Evolutionary conservation across 2,329 filamentous ascomycete genomes (phyloP).

Genomic region (Pestalotiopsis sp.): DNA sequence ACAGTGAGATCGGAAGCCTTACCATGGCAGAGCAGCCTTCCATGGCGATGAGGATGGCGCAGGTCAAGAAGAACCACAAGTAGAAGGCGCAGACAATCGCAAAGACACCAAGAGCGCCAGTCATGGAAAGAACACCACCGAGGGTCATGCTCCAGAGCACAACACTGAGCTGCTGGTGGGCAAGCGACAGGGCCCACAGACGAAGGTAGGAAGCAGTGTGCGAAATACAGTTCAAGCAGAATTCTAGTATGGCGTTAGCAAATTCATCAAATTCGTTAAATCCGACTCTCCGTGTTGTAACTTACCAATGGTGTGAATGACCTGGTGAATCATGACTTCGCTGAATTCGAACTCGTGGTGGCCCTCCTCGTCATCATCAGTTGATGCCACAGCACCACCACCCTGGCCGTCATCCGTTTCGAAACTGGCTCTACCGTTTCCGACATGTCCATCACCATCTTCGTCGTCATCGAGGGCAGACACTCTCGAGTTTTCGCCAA

Average conservation of each 20-base stretch:
- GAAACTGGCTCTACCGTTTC: slow-evolving; percentile 67
- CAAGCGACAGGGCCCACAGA: slow-evolving; percentile 95
- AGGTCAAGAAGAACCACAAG: slow-evolving; percentile 86
- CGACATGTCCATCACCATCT: slow-evolving; percentile 66
- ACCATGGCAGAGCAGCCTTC: slow-evolving; percentile 80
- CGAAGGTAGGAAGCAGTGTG: slow-evolving; percentile 98
- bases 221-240: slow-evolving; percentile 98
- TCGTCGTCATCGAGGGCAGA: slow-evolving; percentile 84
- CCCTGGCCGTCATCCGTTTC: slow-evolving; percentile 70
- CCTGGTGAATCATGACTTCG: slow-evolving; percentile 97
- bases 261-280: not conserved
- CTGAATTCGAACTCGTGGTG: slow-evolving; percentile 97
- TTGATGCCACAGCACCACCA: slow-evolving; percentile 43
- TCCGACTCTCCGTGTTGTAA: slow-evolving; percentile 17
- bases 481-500: slow-evolving; percentile 86
- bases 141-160: slow-evolving; percentile 98
- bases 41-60: slow-evolving; percentile 78
- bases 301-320: slow-evolving; percentile 97
- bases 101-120: slow-evolving; percentile 72
- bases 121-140: slow-evolving; percentile 70
- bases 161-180: slow-evolving; percentile 95
- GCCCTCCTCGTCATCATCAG: slow-evolving; percentile 70
- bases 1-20: slow-evolving; percentile 15
- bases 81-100: slow-evolving; percentile 83
- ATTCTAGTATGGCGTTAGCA: slow-evolving; percentile 62